Evolutionary conservation across 1,284 basidiomycete genomes (phyloP).

Genomic region (Ustilago cynodontis): DNA sequence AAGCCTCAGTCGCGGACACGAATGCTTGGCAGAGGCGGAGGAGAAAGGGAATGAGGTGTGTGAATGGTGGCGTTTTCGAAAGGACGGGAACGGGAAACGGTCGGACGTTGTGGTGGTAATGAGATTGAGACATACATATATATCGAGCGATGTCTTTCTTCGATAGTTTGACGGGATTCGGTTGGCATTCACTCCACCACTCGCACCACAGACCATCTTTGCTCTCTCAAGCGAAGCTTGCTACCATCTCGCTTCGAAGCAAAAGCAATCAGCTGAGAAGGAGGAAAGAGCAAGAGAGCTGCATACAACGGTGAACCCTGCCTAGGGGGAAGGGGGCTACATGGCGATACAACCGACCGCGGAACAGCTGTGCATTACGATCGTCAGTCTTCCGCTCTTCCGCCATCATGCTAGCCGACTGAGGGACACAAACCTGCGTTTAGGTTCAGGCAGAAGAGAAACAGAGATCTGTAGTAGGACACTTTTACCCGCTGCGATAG

Average conservation of each 20-base stretch:
- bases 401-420: neutral
- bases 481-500: neutral
- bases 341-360: conserved; percentile 1
- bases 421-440: neutral
- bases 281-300: too few relatives aligned
- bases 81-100: neutral
- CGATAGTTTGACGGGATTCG: neutral
- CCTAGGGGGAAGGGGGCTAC: neutral
- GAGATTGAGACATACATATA: conserved; percentile 1
- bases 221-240: neutral
- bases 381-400: neutral
- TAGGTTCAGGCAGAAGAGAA: neutral
- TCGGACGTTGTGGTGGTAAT: neutral
- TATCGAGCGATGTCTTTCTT: neutral
- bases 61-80: conserved; percentile 3
- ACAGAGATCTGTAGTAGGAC: neutral
- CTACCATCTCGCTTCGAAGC: neutral
- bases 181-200: neutral
- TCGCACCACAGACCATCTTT: neutral
- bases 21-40: neutral
- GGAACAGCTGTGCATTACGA: conserved; percentile 6
- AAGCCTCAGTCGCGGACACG: neutral
- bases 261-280: neutral
- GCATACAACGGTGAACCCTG: neutral
- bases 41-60: neutral